Percentiles rank a stretch among this genome's conserved stretches.
These are phyloP conservation scores for Nemania abortiva DNA, from an alignment of 2,329 filamentous ascomycete species.

Conservation along the genomic window DNA sequence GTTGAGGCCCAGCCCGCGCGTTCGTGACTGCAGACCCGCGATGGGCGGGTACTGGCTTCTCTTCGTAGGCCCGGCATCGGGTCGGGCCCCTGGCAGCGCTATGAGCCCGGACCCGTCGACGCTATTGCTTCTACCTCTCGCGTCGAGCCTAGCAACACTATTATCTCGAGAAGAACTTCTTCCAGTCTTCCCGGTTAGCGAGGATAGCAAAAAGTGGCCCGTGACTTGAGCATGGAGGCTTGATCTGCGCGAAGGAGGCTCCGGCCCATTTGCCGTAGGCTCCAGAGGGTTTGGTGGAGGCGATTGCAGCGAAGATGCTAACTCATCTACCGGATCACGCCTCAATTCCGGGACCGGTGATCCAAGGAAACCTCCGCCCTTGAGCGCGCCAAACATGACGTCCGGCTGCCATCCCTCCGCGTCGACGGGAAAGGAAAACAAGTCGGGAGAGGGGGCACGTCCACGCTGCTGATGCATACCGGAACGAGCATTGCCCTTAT, in stretches of 20 bases:
- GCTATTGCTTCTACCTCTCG: constrained; percentile 48
- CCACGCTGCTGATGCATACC: constrained; percentile 31
- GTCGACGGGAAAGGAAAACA: constrained; percentile 65
- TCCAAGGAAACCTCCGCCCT: constrained; percentile 52
- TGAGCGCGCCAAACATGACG: constrained; percentile 59
- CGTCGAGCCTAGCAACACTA: constrained; percentile 35
- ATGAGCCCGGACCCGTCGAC: constrained; percentile 45
- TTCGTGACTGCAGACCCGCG: constrained; percentile 56
- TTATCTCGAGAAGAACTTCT: constrained; percentile 41
- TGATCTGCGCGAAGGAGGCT: constrained; percentile 64
- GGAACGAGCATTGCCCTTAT: constrained; percentile 36
- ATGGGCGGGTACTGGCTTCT: constrained; percentile 64
- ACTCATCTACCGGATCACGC: constrained; percentile 60
- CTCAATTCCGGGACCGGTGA: constrained; percentile 51
- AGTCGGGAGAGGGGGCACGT: constrained; percentile 61
- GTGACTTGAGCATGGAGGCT: constrained; percentile 64
- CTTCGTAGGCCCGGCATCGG: constrained; percentile 39
- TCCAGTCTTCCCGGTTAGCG: constrained; percentile 40
- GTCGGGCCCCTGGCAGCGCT: constrained; percentile 20
- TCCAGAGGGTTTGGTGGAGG: constrained; percentile 54
- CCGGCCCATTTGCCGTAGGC: constrained; percentile 47
- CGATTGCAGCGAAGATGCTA: constrained; percentile 58
- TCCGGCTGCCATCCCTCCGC: constrained; percentile 61
- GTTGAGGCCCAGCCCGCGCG: constrained; percentile 59
- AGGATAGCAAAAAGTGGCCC: constrained; percentile 41